Base-by-base conservation (phyloP, 805 yeast species). In the Sugiyamaella americana region DNA sequence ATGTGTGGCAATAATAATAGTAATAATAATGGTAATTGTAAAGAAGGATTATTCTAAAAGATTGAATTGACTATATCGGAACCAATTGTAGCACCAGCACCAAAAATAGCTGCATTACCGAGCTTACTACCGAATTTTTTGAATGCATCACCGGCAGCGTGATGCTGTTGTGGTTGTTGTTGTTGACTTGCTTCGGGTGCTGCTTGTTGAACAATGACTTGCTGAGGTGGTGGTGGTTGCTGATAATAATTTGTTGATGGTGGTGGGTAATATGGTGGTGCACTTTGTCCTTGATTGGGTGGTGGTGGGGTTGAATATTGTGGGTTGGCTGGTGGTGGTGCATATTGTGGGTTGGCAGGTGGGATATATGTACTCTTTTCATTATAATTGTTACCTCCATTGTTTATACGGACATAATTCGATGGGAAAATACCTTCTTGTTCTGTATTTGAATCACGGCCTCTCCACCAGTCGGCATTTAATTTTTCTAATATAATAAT, bases 51-150 rank as follows among this genome's bases (percentile, higher is more conserved):
- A 29, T 11, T 29, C 11, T 55, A 58, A 32, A 58, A 58, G 18
- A 58, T 58, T 21, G 55, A 51, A 47, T 58, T 54, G 47, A 89
- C 86, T 43, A 91, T 57, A 58, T 84, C 87, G 39, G 86, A 75
- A 60, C 98, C 98, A 46, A 89, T 72, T 1, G 96, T 82, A 35
- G 97, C 95, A 71, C 98, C 98, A 6, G 95, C 96, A 66, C 97
- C 97, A 55, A 87, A 91, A 41, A 89, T 78, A 30, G 94, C 89
- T n/a, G 97, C 94, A 55, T 87, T 80, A 50, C 95, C 96, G 49
- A 89, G 68, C 65, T 86, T 83, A 52, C 84, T 74, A 21, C 94
- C 94, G 55, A 86, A 78, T 58, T 75, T 81, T 65, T 78, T 78
- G 49, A 57, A 41, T 24, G 51, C 37, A 17, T 34, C 51, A 21